Percentiles rank a stretch among this genome's conserved stretches.
Conservation (phyloP, 2,329 filamentous ascomycete species). For the Xylariaceae sp. region DNA sequence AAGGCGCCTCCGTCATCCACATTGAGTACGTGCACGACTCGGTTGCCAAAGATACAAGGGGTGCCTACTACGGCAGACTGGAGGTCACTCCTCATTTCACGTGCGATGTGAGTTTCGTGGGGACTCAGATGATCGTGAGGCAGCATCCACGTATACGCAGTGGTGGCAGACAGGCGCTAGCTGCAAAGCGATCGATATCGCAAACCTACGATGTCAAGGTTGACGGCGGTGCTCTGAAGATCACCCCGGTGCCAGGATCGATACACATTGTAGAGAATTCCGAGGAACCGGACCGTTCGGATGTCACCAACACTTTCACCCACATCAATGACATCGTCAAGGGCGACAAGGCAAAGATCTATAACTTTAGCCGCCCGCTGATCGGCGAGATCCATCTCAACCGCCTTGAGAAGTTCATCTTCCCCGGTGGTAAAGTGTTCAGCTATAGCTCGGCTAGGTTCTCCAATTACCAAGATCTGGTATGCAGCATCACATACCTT, state of each 20-base stretch:
- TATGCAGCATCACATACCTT: conserved; percentile 4
- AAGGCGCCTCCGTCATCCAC: background rate
- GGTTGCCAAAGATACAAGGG: background rate
- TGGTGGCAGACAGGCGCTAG: background rate
- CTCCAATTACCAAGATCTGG: conserved; percentile 3
- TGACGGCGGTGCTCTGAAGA: background rate
- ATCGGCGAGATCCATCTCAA: background rate
- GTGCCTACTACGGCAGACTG: background rate
- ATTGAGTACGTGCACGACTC: background rate
- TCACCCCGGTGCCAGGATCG: background rate
- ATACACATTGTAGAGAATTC: background rate
- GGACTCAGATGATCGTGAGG: background rate
- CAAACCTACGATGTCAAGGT: background rate
- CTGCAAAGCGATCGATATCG: background rate
- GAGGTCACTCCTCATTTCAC: background rate
- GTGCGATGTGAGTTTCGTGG: background rate
- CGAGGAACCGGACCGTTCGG: background rate
- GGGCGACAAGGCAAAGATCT: background rate
- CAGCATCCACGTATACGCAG: background rate
- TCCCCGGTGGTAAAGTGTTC: conserved; percentile 1
- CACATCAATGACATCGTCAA: background rate
- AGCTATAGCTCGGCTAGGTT: background rate
- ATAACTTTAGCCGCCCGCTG: background rate
- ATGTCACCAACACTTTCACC: conserved; percentile 1
- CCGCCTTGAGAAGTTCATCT: background rate